Percentiles rank a stretch among this genome's conserved stretches.
Evolutionary conservation across 2,329 filamentous ascomycete genomes (phyloP).

Genomic region (Exophiala lecanii-corni): DNA sequence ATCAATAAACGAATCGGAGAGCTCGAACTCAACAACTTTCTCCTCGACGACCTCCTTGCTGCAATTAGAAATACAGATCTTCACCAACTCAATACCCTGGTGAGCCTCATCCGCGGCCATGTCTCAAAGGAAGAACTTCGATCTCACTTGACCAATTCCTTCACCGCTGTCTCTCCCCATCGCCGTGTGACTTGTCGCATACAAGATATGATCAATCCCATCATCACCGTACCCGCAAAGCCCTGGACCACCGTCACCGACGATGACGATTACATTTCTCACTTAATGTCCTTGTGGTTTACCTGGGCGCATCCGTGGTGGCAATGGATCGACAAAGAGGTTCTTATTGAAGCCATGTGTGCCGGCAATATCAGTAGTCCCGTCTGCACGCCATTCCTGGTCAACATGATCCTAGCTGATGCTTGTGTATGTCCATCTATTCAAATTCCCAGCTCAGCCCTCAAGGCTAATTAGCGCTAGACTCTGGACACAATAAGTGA

Average conservation of each 20-base stretch:
- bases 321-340: constrained; percentile 31
- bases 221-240: constrained; percentile 29
- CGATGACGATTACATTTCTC: constrained; percentile 32
- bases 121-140: constrained; percentile 27
- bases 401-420: constrained; percentile 28
- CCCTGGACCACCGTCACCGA: constrained; percentile 33
- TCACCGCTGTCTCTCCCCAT: constrained; percentile 4
- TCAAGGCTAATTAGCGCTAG: no score
- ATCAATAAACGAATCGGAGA: constrained; percentile 30
- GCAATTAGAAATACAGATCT: constrained; percentile 22
- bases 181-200: constrained; percentile 26
- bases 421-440: constrained; percentile 30
- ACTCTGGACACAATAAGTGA: constrained; percentile 27
- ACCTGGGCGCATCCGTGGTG: constrained; percentile 31
- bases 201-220: constrained; percentile 28
- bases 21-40: constrained; percentile 31
- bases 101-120: constrained; percentile 29
- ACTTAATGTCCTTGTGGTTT: constrained; percentile 33
- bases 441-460: constrained; percentile 23
- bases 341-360: constrained; percentile 35
- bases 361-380: constrained; percentile 24
- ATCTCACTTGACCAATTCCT: constrained; percentile 13
- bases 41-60: constrained; percentile 25
- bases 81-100: constrained; percentile 13
- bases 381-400: constrained; percentile 32